These are phyloP conservation scores for Litchi chinensis DNA, from an alignment of 345 rosid genomes.

Conservation along the genomic window DNA sequence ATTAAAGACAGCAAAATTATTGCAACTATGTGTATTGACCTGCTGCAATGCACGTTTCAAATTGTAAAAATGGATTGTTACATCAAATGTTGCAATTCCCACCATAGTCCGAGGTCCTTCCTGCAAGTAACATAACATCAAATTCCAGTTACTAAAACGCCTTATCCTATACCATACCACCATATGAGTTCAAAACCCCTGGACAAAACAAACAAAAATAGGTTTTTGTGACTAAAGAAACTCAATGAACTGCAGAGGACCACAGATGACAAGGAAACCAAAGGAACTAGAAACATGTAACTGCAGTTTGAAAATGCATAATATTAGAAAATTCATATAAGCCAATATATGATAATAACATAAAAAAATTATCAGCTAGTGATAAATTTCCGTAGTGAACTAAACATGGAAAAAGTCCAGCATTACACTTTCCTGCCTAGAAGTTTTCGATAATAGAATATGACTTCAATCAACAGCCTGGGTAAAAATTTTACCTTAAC, in stretches of 20 bases:
- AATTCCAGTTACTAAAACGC: conserved; percentile 2
- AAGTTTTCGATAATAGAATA: neutral
- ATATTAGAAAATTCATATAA: neutral
- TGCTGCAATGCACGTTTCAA: conserved; percentile 90
- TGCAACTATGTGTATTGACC: conserved; percentile 35
- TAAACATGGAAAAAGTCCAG: neutral
- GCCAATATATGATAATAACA: neutral
- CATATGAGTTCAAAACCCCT: neutral
- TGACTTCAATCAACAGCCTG: neutral
- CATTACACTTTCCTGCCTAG: neutral
- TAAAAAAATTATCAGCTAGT: neutral
- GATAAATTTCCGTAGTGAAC: neutral
- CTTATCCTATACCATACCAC: neutral
- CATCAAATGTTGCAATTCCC: conserved; percentile 97
- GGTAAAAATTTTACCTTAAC: neutral
- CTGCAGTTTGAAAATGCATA: neutral
- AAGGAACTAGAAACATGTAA: neutral
- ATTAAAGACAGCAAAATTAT: neutral
- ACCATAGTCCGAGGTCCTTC: conserved; percentile 98
- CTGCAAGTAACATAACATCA: conserved; percentile 47
- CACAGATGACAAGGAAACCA: neutral
- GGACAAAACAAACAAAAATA: neutral
- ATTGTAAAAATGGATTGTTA: conserved; percentile 92
- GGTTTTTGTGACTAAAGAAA: neutral
- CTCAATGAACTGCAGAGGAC: neutral